Conservation (phyloP, 1,139 yeast species). For the Yamadazyma dendronema region DNA sequence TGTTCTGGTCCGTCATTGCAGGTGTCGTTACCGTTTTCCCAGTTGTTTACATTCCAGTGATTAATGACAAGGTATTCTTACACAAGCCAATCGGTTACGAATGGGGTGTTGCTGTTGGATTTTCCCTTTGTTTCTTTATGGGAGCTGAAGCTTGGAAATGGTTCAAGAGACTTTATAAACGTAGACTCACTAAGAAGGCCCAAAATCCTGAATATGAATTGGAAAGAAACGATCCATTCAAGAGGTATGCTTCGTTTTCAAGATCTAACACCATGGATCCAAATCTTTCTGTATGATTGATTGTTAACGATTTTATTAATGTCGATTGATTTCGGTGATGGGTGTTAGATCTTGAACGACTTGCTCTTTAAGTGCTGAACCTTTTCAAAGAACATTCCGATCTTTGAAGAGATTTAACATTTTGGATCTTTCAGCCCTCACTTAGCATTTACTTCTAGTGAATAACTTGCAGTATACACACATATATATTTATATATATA, state of each 20-base stretch:
- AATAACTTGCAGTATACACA: not conserved
- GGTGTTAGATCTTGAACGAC: constrained; percentile 7
- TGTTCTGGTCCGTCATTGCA: constrained; percentile 78
- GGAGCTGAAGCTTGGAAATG: constrained; percentile 71
- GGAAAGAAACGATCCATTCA: constrained; percentile 63
- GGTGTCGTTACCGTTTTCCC: constrained; percentile 80
- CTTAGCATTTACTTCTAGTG: not conserved
- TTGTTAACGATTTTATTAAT: not conserved
- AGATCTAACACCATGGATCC: constrained; percentile 36
- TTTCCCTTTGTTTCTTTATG: constrained; percentile 54
- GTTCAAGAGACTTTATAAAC: constrained; percentile 56
- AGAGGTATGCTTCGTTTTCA: constrained; percentile 58
- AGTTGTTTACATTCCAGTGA: constrained; percentile 83
- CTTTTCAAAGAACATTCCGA: constrained; percentile 3
- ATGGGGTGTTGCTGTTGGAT: constrained; percentile 79
- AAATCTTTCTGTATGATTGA: constrained; percentile 2
- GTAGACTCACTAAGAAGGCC: constrained; percentile 29
- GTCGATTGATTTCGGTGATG: not conserved
- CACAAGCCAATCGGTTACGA: constrained; percentile 76
- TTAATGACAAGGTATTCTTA: constrained; percentile 72
- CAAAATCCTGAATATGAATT: constrained; percentile 64
- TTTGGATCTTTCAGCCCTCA: not conserved
- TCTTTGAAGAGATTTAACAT: not conserved
- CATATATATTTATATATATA: not conserved
- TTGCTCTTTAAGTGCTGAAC: constrained; percentile 11